Evolutionary conservation across 2,329 filamentous ascomycete species (phyloP).

Genomic region (Didymella segeticola): DNA sequence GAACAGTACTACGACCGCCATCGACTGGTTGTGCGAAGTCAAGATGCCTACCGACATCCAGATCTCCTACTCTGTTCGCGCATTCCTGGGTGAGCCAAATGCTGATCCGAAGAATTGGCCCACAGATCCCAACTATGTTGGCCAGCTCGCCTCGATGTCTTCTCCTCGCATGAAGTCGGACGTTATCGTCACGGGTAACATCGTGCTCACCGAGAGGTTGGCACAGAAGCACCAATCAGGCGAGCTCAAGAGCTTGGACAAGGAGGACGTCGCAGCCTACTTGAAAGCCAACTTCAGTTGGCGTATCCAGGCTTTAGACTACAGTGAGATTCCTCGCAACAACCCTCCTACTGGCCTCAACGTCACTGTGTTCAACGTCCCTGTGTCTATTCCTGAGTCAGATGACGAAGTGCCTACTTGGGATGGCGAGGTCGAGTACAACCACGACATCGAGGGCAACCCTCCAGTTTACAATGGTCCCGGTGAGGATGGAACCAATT

Average conservation of each 20-base stretch:
- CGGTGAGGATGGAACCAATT: slow-evolving; percentile 24
- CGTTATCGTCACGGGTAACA: slow-evolving; percentile 50
- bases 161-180: slow-evolving; percentile 45
- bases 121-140: slow-evolving; percentile 51
- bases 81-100: slow-evolving; percentile 38
- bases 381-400: slow-evolving; percentile 31
- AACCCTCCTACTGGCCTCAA: slow-evolving; percentile 39
- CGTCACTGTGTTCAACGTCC: slow-evolving; percentile 36
- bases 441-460: slow-evolving; percentile 35
- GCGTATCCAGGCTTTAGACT: slow-evolving; percentile 41
- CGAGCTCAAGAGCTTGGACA: slow-evolving; percentile 34
- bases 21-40: slow-evolving; percentile 40
- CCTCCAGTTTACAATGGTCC: slow-evolving; percentile 31
- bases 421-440: slow-evolving; percentile 32
- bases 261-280: slow-evolving; percentile 31
- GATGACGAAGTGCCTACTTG: slow-evolving; percentile 36
- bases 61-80: slow-evolving; percentile 41
- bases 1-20: slow-evolving; percentile 27
- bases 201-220: slow-evolving; percentile 49
- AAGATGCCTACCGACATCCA: slow-evolving; percentile 43
- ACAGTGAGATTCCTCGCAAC: slow-evolving; percentile 36
- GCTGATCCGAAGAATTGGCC: slow-evolving; percentile 41
- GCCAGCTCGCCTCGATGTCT: slow-evolving; percentile 49
- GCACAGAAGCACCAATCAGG: slow-evolving; percentile 32
- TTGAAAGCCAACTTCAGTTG: slow-evolving; percentile 41